Conservation (phyloP, 2,329 filamentous ascomycete genomes). For the Verruconis gallopava region DNA sequence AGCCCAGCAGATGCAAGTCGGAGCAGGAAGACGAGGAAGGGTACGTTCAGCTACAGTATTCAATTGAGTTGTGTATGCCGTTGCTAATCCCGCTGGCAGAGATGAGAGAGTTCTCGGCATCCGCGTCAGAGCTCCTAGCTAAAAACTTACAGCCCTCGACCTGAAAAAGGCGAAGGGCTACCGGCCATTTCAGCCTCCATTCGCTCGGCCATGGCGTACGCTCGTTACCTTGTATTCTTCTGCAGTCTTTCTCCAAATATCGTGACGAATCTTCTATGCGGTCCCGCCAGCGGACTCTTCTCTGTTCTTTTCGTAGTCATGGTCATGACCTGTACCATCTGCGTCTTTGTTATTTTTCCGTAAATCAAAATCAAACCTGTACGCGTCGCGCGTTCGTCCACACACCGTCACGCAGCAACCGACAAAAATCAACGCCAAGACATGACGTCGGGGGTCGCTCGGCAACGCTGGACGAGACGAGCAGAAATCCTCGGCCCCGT, state of each 20-base stretch:
- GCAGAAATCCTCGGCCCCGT: not conserved
- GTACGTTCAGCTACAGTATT: conserved; percentile 6
- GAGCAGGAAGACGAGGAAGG: conserved; percentile 8
- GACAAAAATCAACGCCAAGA: not conserved
- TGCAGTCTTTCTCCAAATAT: not conserved
- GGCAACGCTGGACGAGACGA: not conserved
- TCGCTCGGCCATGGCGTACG: not conserved
- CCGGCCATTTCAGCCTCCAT: not conserved
- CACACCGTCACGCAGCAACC: not conserved
- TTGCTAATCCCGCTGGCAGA: not conserved
- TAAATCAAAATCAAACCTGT: too few species aligned
- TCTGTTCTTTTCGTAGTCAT: not conserved
- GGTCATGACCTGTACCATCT: not conserved
- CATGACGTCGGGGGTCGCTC: not conserved
- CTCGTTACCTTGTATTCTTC: not conserved
- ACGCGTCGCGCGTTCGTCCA: not conserved
- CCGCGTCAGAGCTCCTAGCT: not conserved
- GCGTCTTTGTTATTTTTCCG: too few species aligned
- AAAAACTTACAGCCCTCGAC: not conserved
- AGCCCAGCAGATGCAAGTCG: conserved; percentile 9
- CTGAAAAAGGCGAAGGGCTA: not conserved
- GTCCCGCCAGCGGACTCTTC: too few species aligned
- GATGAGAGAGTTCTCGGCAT: too few species aligned
- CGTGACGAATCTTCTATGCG: not conserved
- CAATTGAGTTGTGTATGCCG: not conserved